phyloP scores from a whole-genome alignment of 345 rosid species.

The Gossypioides kirkii region DNA sequence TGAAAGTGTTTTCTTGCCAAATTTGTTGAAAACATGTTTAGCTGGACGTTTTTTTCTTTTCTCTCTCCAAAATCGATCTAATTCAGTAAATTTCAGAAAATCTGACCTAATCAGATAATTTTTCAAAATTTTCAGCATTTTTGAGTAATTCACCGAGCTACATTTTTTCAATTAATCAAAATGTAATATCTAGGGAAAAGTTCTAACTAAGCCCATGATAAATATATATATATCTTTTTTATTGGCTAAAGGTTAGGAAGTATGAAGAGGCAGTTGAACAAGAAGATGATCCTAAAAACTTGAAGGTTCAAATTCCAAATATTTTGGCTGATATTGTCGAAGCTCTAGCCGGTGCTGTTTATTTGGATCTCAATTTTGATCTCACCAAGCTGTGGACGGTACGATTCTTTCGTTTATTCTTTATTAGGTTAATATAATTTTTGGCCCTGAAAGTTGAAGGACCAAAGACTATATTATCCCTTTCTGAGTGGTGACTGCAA shows the following conservation, averaged over 20 bases:
- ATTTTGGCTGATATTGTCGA: slow-evolving; percentile 38
- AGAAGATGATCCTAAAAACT: not conserved
- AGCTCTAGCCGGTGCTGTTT: slow-evolving; percentile 69
- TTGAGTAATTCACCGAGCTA: too few species aligned
- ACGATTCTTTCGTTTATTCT: not conserved
- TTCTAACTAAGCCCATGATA: not conserved
- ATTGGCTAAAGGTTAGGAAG: not conserved
- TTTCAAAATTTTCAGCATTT: too few species aligned
- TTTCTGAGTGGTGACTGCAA: not conserved
- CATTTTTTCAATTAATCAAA: too few species aligned
- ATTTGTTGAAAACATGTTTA: too few species aligned
- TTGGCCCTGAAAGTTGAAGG: too few species aligned
- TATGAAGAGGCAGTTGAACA: not conserved
- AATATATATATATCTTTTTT: not conserved
- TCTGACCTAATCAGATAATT: fast-evolving
- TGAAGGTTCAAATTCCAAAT: not conserved
- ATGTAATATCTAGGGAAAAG: too few species aligned
- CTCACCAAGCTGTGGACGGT: slow-evolving; percentile 53
- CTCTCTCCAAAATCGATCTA: too few species aligned
- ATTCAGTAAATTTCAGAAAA: too few species aligned
- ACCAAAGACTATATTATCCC: too few species aligned
- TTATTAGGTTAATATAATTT: not conserved
- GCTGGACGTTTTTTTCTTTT: too few species aligned
- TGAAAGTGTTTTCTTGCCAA: too few species aligned
- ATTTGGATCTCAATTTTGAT: slow-evolving; percentile 52